phyloP scores from a whole-genome alignment of 2,329 filamentous ascomycete species.

The Venturia carpophila region DNA sequence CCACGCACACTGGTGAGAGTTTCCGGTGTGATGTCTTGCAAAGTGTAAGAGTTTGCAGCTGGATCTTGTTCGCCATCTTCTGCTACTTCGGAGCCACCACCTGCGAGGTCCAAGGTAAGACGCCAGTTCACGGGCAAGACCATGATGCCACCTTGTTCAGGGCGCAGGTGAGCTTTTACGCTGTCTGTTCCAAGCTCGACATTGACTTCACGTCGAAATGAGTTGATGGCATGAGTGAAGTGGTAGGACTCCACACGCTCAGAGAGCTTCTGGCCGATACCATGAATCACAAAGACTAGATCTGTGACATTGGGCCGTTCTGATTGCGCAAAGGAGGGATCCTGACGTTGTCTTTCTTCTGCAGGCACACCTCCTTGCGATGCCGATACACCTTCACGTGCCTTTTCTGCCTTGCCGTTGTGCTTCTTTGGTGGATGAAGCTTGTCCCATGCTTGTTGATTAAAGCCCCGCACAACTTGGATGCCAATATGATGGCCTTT shows the following conservation, averaged over 20 bases:
- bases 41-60: slow-evolving; percentile 53
- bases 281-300: slow-evolving; percentile 83
- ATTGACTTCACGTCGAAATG: slow-evolving; percentile 78
- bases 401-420: slow-evolving; percentile 32
- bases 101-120: slow-evolving; percentile 77
- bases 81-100: slow-evolving; percentile 48
- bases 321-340: slow-evolving; percentile 55
- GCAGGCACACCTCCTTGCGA: slow-evolving; percentile 38
- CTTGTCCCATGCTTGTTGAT: slow-evolving; percentile 66
- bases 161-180: slow-evolving; percentile 67
- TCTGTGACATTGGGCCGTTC: slow-evolving; percentile 71
- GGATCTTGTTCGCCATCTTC: slow-evolving; percentile 46
- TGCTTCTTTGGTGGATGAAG: slow-evolving; percentile 51
- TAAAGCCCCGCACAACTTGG: slow-evolving; percentile 82
- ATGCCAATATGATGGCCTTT: slow-evolving; percentile 78
- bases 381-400: slow-evolving; percentile 38
- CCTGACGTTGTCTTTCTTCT: slow-evolving; percentile 32
- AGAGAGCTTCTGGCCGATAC: slow-evolving; percentile 92
- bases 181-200: slow-evolving; percentile 67
- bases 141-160: slow-evolving; percentile 84
- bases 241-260: slow-evolving; percentile 93
- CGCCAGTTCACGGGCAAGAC: slow-evolving; percentile 93
- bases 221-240: slow-evolving; percentile 93
- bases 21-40: slow-evolving; percentile 86
- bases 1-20: slow-evolving; percentile 85